Evolutionary conservation across 306 rosid genomes (phyloP), one percentile per base, ranked within the genome.

Genomic region (Carpinus viminea): DNA sequence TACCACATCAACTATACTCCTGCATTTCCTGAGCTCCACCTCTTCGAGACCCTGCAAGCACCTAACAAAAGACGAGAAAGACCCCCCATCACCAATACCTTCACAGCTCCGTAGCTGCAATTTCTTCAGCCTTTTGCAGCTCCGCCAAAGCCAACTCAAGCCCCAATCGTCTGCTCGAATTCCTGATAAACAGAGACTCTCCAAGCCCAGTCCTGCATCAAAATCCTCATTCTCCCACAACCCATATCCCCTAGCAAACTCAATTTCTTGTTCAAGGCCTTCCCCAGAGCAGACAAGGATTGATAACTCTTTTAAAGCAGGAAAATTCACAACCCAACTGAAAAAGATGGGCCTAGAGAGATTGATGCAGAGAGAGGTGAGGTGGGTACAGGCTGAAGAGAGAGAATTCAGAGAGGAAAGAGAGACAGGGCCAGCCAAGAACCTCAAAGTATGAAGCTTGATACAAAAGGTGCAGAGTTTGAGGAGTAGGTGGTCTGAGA

Each of bases 11-110:
- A 90, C 87, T 24, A 92, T 83, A n/a, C 83, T 90, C 79, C 98
- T 90, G 57, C 98, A 92, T 62, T 93, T 92, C 76, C 90, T 76
- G 18, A 95, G 87, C 84, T 95, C 98, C 73, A 95, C 83, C 68
- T 88, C 87, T 68, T 78, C 28, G 45, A 95, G 78, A 21, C 76
- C 77, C 56, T 80, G 78, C 76, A 95, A 79, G 81, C 96, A 95
- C 52, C 66, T 82, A 10, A 61, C 77, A 51, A 95, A 95, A 2
- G 85, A 87, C 1, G 90, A 85, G 55, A 85, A 87, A 5, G 97
- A 86, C 43, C 89, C 91, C 72, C 95, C 98, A 54, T 88, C 90
- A 1, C 92, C 92, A 31, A 93, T 74, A 10, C 97, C 92, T 69
- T 90, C 93, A 56, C 98, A 95, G 70, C 84, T 75, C 21, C 80